Evolutionary conservation across 345 rosid species (phyloP), one percentile per base, ranked within the genome.

Genomic region (Euclidium syriacum): DNA sequence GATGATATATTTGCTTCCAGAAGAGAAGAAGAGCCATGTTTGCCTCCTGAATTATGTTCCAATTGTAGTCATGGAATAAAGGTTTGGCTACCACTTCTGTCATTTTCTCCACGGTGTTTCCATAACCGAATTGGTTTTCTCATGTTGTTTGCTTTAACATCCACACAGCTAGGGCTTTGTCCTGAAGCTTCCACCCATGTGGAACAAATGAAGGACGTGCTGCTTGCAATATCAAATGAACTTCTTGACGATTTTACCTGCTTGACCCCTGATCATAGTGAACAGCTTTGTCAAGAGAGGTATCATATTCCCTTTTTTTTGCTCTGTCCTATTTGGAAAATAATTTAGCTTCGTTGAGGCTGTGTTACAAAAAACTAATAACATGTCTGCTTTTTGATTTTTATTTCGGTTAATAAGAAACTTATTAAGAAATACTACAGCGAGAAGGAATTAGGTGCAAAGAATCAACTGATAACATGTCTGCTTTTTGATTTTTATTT

Each of bases 251-350:
- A 81, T 72, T 68, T 71, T 65, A 20, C 75, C 32, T 76, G 72
- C 71, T 67, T 91, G 68, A 79, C 78, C 65, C 74, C 79, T 11
- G 78, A 33, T 49, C 78, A 62, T 73, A 46, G 65, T 48, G 85
- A 87, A 77, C 85, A 87, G 80, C 91, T 91, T 85, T 87, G 81
- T 10, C 83, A 75, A 41, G 82, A 91, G 47, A 87, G 98, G 98
- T 91, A 43, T 33, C 7, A 26, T 32, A 12, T 32, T 39, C n/a
- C 27, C 48, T 47, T 35, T 50, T 38, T 19, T 72, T 29, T 44
- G 62, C 39, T 38, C 58, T 24, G 15, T 41, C 43, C 30, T 44
- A 5, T 67, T 15, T 49, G 47, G 30, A 42, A 12, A 23, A 30
- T n/a, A 19, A 58, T 17, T 54, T 33, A 14, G 51, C 64, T 43